Evolutionary conservation across 192 early-diverging fungal species (phyloP), one percentile per base, ranked within the genome.

Genomic region (Cladochytrium replicatum): DNA sequence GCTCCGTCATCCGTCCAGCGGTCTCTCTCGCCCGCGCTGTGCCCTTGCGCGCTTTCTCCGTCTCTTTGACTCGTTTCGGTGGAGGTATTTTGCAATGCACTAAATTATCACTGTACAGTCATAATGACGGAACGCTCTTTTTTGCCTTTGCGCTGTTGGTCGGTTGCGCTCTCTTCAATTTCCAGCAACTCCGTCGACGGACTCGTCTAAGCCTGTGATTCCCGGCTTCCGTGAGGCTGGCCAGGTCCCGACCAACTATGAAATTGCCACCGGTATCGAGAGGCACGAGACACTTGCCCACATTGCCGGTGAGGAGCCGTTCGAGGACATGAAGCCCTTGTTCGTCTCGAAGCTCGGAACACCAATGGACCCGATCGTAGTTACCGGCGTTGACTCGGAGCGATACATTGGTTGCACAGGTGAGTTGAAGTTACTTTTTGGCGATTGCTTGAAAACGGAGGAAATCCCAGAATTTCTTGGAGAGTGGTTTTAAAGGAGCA

Each of bases 351-450:
- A 80, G 58, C 68, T 81, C 55, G 88, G 86, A 37, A 95, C 95
- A 34, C 71, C 73, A 61, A 66, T 72, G 27, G 78, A 90, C 66
- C 95, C 93, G 50, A 83, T 91, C 51, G 72, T 94, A 50, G 83
- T 99, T 43, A 63, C 70, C 42, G 90, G 88, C 26, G 67, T 73
- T 37, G 87, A 93, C 59, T 74, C 75, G 40, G 75, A 81, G 59
- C 83, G 86, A 39, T 84, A 88, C 56, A 78, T 96, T 50, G 95
- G 89, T 25, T 99, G 95, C 83, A 83, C 86, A 62, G 89, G 89
- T 92, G 72, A 29, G 70, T 69, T 8, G 37, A 37, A n/a, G n/a
- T n/a, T n/a, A n/a, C n/a, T n/a, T 6, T 9, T 24, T 67, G 24
- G 32, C 11, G 26, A 48, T 17, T 15, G 5, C 17, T 29, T n/a